phyloP scores from a whole-genome alignment of 1,139 yeast species.

The Pichia sp. region DNA sequence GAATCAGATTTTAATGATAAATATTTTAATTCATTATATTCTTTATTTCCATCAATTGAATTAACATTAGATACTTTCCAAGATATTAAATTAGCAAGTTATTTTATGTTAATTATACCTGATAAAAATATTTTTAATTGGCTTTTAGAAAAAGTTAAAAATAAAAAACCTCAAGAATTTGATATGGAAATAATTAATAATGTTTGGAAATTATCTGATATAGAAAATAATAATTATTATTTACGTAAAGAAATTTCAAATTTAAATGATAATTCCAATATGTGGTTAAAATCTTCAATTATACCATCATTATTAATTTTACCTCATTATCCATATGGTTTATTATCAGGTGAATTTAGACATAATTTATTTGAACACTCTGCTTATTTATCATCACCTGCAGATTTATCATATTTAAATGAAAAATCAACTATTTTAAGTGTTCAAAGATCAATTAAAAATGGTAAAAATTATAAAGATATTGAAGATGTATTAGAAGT shows the following conservation, averaged over 20 bases:
- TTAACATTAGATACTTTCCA: slow-evolving; percentile 11
- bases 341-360: slow-evolving; percentile 45
- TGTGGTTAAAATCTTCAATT: slow-evolving; percentile 6
- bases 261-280: not conserved
- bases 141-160: slow-evolving; percentile 31
- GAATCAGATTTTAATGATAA: slow-evolving; percentile 11
- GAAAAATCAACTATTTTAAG: slow-evolving; percentile 9
- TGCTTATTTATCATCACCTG: slow-evolving; percentile 22
- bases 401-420: slow-evolving; percentile 20
- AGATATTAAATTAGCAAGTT: slow-evolving; percentile 33
- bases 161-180: slow-evolving; percentile 32
- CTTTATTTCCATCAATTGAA: slow-evolving; percentile 21
- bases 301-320: slow-evolving; percentile 33
- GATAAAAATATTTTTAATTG: slow-evolving; percentile 28
- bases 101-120: slow-evolving; percentile 44
- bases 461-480: slow-evolving; percentile 4
- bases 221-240: slow-evolving; percentile 5
- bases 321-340: slow-evolving; percentile 43
- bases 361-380: slow-evolving; percentile 25
- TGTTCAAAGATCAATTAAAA: slow-evolving; percentile 5
- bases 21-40: slow-evolving; percentile 12
- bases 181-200: slow-evolving; percentile 49
- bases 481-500: slow-evolving; percentile 12
- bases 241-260: not conserved
- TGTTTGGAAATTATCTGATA: slow-evolving; percentile 25